Evolutionary conservation across 306 rosid species (phyloP), one percentile per base, ranked within the genome.

Genomic region (Geum urbanum): DNA sequence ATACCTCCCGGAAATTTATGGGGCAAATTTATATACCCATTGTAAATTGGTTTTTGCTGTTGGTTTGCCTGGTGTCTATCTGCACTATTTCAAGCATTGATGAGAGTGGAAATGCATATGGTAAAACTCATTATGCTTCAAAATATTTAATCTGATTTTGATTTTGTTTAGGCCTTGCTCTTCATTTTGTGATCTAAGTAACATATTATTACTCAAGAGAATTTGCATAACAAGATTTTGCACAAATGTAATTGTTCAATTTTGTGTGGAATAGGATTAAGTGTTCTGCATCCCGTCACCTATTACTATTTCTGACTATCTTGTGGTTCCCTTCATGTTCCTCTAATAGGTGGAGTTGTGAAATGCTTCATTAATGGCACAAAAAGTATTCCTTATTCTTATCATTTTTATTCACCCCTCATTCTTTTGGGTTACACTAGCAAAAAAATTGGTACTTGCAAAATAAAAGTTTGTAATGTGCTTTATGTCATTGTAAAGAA

Each of bases 81-180:
- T 88, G 86, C 85, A 53, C 87, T 71, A 91, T 91, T 78, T 83
- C 97, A 80, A 89, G 79, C 87, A 77, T 91, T 64, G 85, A 91
- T 73, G 99, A 91, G 88, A 91, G 91, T 72, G 99, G 99, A 84
- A 94, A 94, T 81, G 97, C 99, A 66, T 94, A 94, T 69, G 99
- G 99, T 94, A 91, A 84, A 49, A 8, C 44, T 77, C 61, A 49
- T 69, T 76, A 56, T 48, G 53, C 70, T 60, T 63, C 35, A 32
- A 41, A 5, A 40, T 50, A 72, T 69, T 50, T 44, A 39, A 71
- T 81, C 52, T 24, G 27, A 24, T 24, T 24, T 63, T 72, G 32
- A 70, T 53, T 59, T 70, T 32, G 65, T 66, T 59, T 39, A 1
- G 41, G 20, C 54, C 18, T 4, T 67, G 11, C 4, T 8, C 13